phyloP scores from a whole-genome alignment of 805 yeast genomes.

The Yarrowia keelungensis region DNA sequence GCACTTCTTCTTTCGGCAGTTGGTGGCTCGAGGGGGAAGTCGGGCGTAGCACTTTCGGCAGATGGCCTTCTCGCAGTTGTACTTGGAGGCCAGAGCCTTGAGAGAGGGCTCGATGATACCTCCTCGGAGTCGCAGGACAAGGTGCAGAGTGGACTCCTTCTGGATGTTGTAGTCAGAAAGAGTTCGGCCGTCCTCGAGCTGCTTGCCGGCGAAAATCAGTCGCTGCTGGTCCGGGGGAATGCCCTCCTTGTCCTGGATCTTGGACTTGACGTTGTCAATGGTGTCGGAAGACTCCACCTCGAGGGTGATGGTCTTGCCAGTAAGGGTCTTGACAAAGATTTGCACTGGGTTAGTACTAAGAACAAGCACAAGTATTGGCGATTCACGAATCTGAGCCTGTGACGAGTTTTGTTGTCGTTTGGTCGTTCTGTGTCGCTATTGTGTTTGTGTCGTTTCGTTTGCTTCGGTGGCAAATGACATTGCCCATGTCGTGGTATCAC shows the following conservation, averaged over 20 bases:
- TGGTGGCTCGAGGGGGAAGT: conserved; percentile 99
- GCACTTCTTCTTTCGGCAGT: conserved; percentile 99
- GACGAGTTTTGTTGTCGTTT: too few relatives aligned
- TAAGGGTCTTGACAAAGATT: conserved; percentile 98
- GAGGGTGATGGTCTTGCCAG: conserved; percentile 98
- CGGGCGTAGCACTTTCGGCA: conserved; percentile 99
- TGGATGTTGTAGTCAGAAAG: conserved; percentile 99
- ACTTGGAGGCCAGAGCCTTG: conserved; percentile 98
- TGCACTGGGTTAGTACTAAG: conserved; percentile 48
- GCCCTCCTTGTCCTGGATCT: conserved; percentile 99
- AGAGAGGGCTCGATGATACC: conserved; percentile 99
- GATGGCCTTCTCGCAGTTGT: conserved; percentile 99
- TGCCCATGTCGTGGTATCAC: neutral
- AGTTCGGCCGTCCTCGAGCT: conserved; percentile 99
- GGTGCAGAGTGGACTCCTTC: conserved; percentile 97
- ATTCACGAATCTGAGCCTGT: too few relatives aligned
- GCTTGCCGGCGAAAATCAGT: conserved; percentile 99
- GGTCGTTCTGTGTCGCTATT: too few relatives aligned
- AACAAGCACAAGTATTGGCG: too few relatives aligned
- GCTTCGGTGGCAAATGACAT: neutral
- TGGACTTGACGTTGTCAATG: conserved; percentile 97
- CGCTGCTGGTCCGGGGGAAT: conserved; percentile 99
- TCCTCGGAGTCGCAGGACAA: conserved; percentile 97
- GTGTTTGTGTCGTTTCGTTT: too few relatives aligned
- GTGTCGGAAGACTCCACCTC: conserved; percentile 99